Percentiles rank a stretch among this genome's conserved stretches.
Conservation (phyloP, 164 flowering plant species). For the Tetracentron sinense region DNA sequence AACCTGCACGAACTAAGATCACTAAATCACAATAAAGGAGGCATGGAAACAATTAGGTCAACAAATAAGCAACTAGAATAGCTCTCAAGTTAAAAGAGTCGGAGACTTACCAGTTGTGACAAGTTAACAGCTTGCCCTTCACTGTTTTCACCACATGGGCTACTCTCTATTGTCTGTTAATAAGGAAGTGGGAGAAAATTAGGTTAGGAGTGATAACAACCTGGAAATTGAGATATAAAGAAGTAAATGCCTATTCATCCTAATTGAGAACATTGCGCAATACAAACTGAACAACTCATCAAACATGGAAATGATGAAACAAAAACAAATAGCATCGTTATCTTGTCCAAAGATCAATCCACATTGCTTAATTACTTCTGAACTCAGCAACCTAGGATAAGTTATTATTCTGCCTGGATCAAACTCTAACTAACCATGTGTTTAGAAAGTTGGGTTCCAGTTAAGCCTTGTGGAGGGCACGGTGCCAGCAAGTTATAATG, state of each 20-base stretch:
- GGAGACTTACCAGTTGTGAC: slow-evolving; percentile 77
- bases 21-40: not conserved
- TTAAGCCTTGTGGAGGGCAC: too few species aligned
- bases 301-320: not conserved
- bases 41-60: not conserved
- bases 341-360: not conserved
- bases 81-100: slow-evolving; percentile 18
- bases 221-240: not conserved
- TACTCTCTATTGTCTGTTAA: slow-evolving; percentile 89
- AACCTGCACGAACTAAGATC: not conserved
- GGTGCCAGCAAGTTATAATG: too few species aligned
- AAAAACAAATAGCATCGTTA: too few species aligned
- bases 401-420: not conserved
- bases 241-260: not conserved
- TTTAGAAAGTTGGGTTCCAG: too few species aligned
- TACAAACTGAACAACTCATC: too few species aligned
- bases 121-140: slow-evolving; percentile 86
- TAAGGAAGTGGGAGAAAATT: slow-evolving; percentile 10
- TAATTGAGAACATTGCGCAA: not conserved
- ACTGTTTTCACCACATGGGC: slow-evolving; percentile 75
- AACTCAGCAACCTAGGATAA: not conserved
- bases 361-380: not conserved
- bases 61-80: slow-evolving; percentile 7
- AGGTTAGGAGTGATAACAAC: not conserved
- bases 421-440: too few species aligned